Percentiles rank a stretch among this genome's conserved stretches.
Evolutionary conservation across 2,329 filamentous ascomycete genomes (phyloP).

Genomic region (Boeremia lycopersici): DNA sequence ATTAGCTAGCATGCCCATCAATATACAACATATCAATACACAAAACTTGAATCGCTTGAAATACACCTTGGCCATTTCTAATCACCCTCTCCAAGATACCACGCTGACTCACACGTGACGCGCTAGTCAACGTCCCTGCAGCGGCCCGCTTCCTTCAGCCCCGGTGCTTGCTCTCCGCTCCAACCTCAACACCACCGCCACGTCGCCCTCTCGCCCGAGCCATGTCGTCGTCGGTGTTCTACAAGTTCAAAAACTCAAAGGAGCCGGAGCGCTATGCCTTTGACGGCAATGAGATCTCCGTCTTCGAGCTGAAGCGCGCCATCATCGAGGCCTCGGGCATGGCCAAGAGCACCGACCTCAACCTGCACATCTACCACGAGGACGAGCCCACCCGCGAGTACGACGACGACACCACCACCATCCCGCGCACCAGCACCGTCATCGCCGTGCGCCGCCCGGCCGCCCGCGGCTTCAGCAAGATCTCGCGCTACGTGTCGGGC

Average conservation of each 20-base stretch:
- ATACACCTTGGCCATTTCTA: too few relatives aligned
- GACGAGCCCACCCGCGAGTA: conserved; percentile 89
- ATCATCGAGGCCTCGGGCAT: conserved; percentile 94
- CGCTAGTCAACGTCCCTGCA: too few relatives aligned
- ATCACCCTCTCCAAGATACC: too few relatives aligned
- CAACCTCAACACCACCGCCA: too few relatives aligned
- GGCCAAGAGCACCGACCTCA: conserved; percentile 95
- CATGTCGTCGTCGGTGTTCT: conserved; percentile 98
- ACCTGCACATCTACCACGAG: conserved; percentile 91
- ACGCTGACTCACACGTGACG: too few relatives aligned
- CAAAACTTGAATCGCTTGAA: too few relatives aligned
- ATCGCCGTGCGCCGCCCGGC: conserved; percentile 87
- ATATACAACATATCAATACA: too few relatives aligned
- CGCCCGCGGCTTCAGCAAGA: conserved; percentile 83
- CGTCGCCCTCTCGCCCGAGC: background rate
- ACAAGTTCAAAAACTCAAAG: conserved; percentile 99
- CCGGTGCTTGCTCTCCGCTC: too few relatives aligned
- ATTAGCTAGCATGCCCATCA: too few relatives aligned
- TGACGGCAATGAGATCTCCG: conserved; percentile 95
- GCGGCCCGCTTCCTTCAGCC: too few relatives aligned
- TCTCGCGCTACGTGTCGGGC: conserved; percentile 92
- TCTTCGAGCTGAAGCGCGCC: conserved; percentile 98
- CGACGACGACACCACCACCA: conserved; percentile 96
- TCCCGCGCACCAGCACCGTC: conserved; percentile 91
- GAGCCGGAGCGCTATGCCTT: conserved; percentile 94